A percentile compares a stretch with the other conserved stretches of the same genome.
phyloP scores from a whole-genome alignment of 148 eudicot species.

The Talinum fruticosum region DNA sequence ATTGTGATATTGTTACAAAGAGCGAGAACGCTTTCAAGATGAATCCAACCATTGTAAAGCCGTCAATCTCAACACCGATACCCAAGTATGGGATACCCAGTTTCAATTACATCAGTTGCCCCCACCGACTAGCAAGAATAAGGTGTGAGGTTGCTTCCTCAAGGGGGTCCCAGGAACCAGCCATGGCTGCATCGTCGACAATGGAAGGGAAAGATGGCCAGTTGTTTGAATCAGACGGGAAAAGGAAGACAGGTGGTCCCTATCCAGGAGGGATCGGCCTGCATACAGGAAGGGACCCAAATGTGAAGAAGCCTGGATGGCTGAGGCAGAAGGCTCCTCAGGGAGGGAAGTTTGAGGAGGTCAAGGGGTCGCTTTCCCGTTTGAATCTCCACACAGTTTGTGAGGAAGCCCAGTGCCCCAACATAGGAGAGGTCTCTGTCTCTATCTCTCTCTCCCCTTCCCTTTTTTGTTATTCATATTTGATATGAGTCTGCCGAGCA shows the following conservation, averaged over 20 bases:
- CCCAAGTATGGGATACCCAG: neutral
- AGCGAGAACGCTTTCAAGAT: neutral
- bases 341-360: constrained; percentile 70
- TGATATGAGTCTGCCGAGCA: too few relatives aligned
- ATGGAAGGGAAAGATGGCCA: neutral
- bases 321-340: constrained; percentile 86
- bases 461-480: neutral
- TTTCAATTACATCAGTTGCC: neutral
- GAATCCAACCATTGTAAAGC: constrained; percentile 14
- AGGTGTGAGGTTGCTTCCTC: constrained; percentile 12
- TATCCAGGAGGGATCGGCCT: constrained; percentile 45
- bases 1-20: too few relatives aligned
- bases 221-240: constrained; percentile 17
- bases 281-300: constrained; percentile 80
- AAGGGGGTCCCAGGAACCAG: neutral
- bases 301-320: constrained; percentile 82
- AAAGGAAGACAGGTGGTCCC: constrained; percentile 19
- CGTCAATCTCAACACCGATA: constrained; percentile 19
- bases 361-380: constrained; percentile 57
- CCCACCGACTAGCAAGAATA: neutral
- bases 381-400: constrained; percentile 87
- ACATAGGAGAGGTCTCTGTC: constrained; percentile 58
- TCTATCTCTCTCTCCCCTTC: neutral
- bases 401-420: constrained; percentile 94
- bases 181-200: neutral